Evolutionary conservation across 169 alveolate genomes (phyloP), one percentile per base, ranked within the genome.

Genomic region (Haemoproteus tartakovskyi): DNA sequence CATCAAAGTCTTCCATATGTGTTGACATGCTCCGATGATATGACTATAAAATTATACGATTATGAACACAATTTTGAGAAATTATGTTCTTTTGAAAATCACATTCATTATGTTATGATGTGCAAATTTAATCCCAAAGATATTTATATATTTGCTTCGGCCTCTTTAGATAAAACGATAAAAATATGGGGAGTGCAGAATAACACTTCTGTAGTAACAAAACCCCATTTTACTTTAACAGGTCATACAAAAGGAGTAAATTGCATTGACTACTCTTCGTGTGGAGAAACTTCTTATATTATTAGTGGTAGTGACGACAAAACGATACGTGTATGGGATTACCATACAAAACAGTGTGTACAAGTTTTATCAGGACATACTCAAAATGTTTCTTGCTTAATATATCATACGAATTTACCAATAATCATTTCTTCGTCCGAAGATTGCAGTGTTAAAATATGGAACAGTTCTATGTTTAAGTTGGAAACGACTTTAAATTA

Each of bases 241-340:
- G 99, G 99, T 8, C 99, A 98, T 85, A 90, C 91, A 60, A 91
- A 97, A 38, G 99, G 99, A 9, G 98, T 98, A 22, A 98, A 98
- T 78, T 93, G 98, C 80, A 92, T 98, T 38, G 87, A 81, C 12
- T 79, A 74, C 57, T 85, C 86, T 47, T 47, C 80, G 60, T 80
- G 89, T 40, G 95, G 93, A 56, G 98, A 96, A 60, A 92, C 93
- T 60, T 98, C 99, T 0, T 96, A 95, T 87, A 74, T 97, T 36
- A 94, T 96, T 21, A 92, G 98, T 16, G 99, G 99, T 9, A 94
- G 98, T 9, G 99, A 97, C 86, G 99, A 97, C 85, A 87, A 90
- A 57, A 92, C 97, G 5, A 95, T 97, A 11, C 96, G 98, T 59
- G 95, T 97, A 3, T 97, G 99, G 99, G 99, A 97, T 78, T 97